Evolutionary conservation across 2,329 filamentous ascomycete genomes (phyloP).

Genomic region (Ophiostoma pallidulum): DNA sequence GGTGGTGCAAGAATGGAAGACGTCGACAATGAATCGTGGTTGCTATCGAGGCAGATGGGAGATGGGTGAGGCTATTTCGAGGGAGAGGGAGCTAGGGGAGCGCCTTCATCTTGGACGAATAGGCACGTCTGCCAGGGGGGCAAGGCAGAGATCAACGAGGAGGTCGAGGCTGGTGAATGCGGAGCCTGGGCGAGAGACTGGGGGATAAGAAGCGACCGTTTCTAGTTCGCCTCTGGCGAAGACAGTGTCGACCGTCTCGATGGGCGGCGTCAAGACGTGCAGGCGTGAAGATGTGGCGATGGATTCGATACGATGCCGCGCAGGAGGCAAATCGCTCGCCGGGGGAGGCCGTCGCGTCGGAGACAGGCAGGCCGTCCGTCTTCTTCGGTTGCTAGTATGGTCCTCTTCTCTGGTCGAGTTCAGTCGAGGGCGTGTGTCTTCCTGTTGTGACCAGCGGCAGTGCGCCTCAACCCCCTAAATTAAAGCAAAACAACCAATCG

Average conservation of each 20-base stretch:
- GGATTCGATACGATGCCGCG: not conserved
- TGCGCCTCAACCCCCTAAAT: constrained; percentile 1
- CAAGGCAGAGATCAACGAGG: not conserved
- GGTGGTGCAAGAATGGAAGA: no score
- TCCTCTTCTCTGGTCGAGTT: no score
- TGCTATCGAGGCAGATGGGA: not conserved
- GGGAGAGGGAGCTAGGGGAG: constrained; percentile 5
- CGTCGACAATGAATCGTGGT: not conserved
- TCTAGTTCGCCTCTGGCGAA: no score
- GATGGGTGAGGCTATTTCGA: not conserved
- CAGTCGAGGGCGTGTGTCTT: no score
- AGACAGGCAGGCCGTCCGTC: not conserved
- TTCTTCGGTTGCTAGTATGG: no score
- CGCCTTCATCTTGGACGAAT: constrained; percentile 8
- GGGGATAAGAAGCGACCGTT: no score
- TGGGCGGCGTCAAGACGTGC: no score
- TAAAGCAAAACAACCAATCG: constrained; percentile 7
- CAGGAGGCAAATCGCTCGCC: not conserved
- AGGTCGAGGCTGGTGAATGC: not conserved
- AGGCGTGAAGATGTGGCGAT: not conserved
- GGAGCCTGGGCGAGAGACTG: not conserved
- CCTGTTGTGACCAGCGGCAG: not conserved
- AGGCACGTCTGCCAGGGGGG: constrained; percentile 1
- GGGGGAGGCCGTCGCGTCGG: not conserved
- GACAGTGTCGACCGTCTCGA: no score